These are phyloP conservation scores for Pythium sp. DNA, from an alignment of 352 stramenopile genomes.

Conservation along the genomic window DNA sequence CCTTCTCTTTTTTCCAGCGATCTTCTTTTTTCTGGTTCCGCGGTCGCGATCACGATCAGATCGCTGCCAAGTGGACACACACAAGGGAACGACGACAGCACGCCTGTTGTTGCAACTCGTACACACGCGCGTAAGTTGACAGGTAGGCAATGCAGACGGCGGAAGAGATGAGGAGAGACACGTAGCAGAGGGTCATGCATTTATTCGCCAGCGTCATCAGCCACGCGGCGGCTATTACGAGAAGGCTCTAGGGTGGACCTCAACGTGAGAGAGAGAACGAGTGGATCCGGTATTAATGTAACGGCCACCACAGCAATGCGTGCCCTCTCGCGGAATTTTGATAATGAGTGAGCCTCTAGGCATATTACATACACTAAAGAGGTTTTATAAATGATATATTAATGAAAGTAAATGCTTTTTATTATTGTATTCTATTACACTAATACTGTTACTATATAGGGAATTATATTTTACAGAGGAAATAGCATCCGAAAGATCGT, in stretches of 20 bases:
- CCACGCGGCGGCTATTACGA: conserved; percentile 7
- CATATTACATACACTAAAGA: too few relatives aligned
- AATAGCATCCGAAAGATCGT: not conserved
- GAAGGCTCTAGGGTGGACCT: conserved; percentile 1
- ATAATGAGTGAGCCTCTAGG: not conserved
- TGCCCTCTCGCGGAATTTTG: not conserved
- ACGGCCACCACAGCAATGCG: not conserved
- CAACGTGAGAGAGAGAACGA: not conserved
- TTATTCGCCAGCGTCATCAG: conserved; percentile 4
- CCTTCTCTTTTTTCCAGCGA: not conserved
- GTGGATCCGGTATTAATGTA: not conserved
- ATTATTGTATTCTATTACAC: not conserved
- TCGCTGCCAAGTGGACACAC: not conserved
- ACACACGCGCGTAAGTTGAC: not conserved
- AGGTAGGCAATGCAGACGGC: not conserved
- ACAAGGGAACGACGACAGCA: not conserved
- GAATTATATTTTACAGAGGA: not conserved
- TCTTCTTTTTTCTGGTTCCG: not conserved
- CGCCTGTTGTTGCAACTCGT: too few relatives aligned
- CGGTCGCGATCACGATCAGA: not conserved
- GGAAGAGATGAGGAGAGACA: not conserved
- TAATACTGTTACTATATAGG: too few relatives aligned
- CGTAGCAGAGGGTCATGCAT: not conserved
- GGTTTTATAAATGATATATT: too few relatives aligned
- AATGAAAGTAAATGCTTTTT: not conserved